Evolutionary conservation across 2,329 filamentous ascomycete species (phyloP), one percentile per base, ranked within the genome.

Genomic region (Lithohypha guttulata): DNA sequence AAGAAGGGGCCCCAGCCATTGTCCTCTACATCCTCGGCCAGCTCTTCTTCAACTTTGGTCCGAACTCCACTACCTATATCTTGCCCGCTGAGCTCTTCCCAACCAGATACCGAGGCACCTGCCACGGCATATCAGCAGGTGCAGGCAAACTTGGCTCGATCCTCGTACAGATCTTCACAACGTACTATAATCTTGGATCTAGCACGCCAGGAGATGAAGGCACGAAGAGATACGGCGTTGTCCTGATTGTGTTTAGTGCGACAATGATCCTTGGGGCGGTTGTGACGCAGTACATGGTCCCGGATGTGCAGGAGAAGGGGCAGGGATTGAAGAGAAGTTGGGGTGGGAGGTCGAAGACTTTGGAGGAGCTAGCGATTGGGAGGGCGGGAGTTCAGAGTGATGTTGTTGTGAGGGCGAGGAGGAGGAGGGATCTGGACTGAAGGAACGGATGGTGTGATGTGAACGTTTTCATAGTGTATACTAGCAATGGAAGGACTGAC

Each of bases 21-120:
- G 48, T 57, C 1, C 49, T 68, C 18, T 69, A 66, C 45, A 57
- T 65, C 14, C 36, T 69, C 33, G 68, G 59, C 3, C 64, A 69
- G 41, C 52, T 62, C 2, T 47, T 66, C 8, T 71, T 71, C 43
- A 71, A 66, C 48, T 64, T 69, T 37, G 66, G 57, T 14, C 59
- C 59, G 22, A 62, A 61, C 33, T 57, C 57, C 46, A 61, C 62
- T 23, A 63, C 58, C 5, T 62, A 61, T 42, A 63, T 67, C 49
- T 67, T 73, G 25, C 66, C 70, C n/a, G 69, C 69, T 9, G 70
- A 73, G 45, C 62, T 71, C 36, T 75, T 73, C 45, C 71, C 71
- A 3, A 74, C 70, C 0, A 60, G 66, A 13, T 73, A 73, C 48
- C 63, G 70, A 13, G 69, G 62, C 37, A 69, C 66, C 1, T 69